Conservation (phyloP, 2,329 filamentous ascomycete species). For the Calonectria hawksworthii region DNA sequence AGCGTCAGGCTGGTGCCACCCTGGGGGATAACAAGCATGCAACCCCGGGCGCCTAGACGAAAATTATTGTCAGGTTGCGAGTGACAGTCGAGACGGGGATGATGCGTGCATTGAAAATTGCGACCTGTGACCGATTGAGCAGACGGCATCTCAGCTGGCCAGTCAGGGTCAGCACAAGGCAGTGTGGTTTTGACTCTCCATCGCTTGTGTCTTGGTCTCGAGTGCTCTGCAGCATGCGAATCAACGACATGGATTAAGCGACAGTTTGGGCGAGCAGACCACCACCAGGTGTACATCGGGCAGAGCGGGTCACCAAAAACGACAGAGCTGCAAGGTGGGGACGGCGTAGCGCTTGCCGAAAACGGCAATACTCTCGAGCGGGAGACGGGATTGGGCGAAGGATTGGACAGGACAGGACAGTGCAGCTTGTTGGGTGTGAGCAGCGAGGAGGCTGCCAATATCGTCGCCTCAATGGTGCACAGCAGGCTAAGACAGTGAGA, state of each 20-base stretch:
- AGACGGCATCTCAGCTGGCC: conserved; percentile 14
- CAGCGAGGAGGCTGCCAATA: conserved; percentile 17
- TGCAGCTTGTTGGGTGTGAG: conserved; percentile 1
- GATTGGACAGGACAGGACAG: conserved; percentile 26
- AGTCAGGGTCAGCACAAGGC: conserved; percentile 24
- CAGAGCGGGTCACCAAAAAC: conserved; percentile 44
- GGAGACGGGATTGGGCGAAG: conserved; percentile 30
- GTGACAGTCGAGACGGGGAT: conserved; percentile 2
- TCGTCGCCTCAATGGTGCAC: conserved; percentile 22
- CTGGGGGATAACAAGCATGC: conserved; percentile 32
- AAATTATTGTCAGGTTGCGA: conserved; percentile 15
- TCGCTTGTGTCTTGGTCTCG: conserved; percentile 27
- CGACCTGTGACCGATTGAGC: background rate
- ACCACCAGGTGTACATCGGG: conserved; percentile 33
- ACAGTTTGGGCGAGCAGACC: conserved; percentile 35
- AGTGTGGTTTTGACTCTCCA: conserved; percentile 25
- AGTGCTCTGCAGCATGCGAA: conserved; percentile 38
- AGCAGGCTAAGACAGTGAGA: conserved; percentile 15
- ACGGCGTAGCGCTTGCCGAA: conserved; percentile 37
- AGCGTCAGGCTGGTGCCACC: conserved; percentile 32
- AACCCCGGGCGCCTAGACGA: conserved; percentile 22
- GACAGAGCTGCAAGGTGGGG: conserved; percentile 34
- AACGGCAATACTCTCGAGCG: conserved; percentile 29
- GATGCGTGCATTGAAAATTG: background rate
- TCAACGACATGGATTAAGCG: conserved; percentile 46